These are phyloP conservation scores for Talaromyces funiculosus DNA, from an alignment of 2,329 filamentous ascomycete genomes.

Conservation along the genomic window DNA sequence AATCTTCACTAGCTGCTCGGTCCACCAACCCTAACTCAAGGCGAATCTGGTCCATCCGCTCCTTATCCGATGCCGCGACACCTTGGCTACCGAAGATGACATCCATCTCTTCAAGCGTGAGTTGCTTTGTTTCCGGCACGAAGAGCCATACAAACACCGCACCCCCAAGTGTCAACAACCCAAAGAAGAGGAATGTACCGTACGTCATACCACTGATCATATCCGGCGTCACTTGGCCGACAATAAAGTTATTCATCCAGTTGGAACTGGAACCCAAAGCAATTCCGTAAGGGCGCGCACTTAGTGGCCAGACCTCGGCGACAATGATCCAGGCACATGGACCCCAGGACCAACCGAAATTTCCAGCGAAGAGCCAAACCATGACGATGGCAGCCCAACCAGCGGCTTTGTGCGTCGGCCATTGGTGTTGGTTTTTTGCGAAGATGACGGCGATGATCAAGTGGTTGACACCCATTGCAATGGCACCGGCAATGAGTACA, in stretches of 20 bases:
- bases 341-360: slow-evolving; percentile 69
- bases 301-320: slow-evolving; percentile 68
- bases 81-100: slow-evolving; percentile 38
- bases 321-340: slow-evolving; percentile 70
- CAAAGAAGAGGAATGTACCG: slow-evolving; percentile 48
- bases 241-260: slow-evolving; percentile 55
- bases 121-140: slow-evolving; percentile 47
- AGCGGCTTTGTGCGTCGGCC: slow-evolving; percentile 51
- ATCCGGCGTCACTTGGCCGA: slow-evolving; percentile 65
- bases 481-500: slow-evolving; percentile 43
- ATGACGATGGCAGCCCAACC: slow-evolving; percentile 59
- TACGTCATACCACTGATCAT: slow-evolving; percentile 61
- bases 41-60: slow-evolving; percentile 69
- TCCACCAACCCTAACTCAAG: slow-evolving; percentile 57
- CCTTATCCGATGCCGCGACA: slow-evolving; percentile 37
- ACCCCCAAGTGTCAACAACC: slow-evolving; percentile 33
- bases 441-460: slow-evolving; percentile 64
- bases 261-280: slow-evolving; percentile 60
- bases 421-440: slow-evolving; percentile 56
- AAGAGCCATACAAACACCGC: slow-evolving; percentile 33
- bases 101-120: slow-evolving; percentile 56
- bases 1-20: not conserved
- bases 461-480: slow-evolving; percentile 64
- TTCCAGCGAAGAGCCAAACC: slow-evolving; percentile 63
- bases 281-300: slow-evolving; percentile 64